Base-by-base conservation (phyloP, 768 basidiomycete genomes). In the button mushroom (Agaricus bisporus) region DNA sequence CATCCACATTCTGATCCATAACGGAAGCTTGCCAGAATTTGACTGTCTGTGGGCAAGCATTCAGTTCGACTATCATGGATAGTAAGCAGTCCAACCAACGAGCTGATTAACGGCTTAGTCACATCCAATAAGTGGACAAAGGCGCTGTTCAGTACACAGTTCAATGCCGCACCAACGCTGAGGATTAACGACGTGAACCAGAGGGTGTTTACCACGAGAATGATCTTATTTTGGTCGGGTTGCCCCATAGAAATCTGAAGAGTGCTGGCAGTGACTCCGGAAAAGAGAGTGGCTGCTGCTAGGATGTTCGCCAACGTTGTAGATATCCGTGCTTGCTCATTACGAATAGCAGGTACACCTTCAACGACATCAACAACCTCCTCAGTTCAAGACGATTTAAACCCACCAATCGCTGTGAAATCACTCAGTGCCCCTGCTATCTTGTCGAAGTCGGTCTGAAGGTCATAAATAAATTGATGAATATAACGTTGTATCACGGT, bases 381-480 rank as follows among this genome's bases (percentile, higher is more conserved):
- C 15, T 36, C 11, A 14, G n/a, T 44, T 35, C 17, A 8, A 5
- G 15, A 11, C 9, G 6, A 20, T 9, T 15, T 20, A 29, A 41
- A 29, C 51, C 37, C 32, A 53, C 51, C 44, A 15, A 53, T 25
- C 9, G 22, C 44, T 17, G 44, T 46, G 15, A 47, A 53, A 2
- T 45, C 44, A n/a, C n/a, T 26, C 18, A 53, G 14, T 25, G 44
- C 45, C 3, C n/a, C 6, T 4, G 45, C 14, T 25, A 53, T 3
- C n/a, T 39, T 46, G 1, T 46, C 37, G 11, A 53, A 39, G 12
- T 39, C 45, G n/a, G 9, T 17, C 17, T 32, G 26, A 6, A 53
- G 37, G 20, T 53, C 51, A 29, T 53, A 25, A 12, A 44, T 38
- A 10, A 53, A 41, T 41, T 53, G 51, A 35, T 53, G 51, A 28